Evolutionary conservation across 1,284 basidiomycete species (phyloP).

Genomic region (Austroboletus olivaceoglutinosus): DNA sequence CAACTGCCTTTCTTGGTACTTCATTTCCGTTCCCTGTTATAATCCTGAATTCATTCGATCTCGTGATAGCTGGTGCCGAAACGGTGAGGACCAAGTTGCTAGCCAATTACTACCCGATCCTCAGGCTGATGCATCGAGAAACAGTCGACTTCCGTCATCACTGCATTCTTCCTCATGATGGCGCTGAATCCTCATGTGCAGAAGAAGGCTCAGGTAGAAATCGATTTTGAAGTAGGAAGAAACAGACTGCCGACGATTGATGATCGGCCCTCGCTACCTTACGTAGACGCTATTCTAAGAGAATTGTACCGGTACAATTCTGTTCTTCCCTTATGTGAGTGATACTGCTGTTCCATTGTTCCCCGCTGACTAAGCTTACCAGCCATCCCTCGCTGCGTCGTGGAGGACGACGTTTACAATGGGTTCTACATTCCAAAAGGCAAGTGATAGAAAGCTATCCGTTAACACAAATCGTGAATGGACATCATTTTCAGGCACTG

Average conservation of each 20-base stretch:
- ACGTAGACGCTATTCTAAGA: constrained; percentile 33
- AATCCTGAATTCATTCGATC: constrained; percentile 1
- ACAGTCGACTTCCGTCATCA: constrained; percentile 23
- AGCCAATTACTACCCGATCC: neutral
- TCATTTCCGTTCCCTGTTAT: neutral
- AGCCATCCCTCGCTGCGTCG: constrained; percentile 22
- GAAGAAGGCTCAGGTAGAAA: constrained; percentile 28
- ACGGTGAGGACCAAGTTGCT: constrained; percentile 15
- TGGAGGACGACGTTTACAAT: constrained; percentile 24
- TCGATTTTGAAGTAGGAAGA: constrained; percentile 30
- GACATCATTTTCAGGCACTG: too few relatives aligned
- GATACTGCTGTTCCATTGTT: neutral
- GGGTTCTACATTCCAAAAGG: constrained; percentile 26
- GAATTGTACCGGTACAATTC: constrained; percentile 6
- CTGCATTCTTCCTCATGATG: constrained; percentile 36
- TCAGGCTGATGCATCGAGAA: neutral
- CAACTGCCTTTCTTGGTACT: constrained; percentile 23
- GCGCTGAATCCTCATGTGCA: constrained; percentile 30
- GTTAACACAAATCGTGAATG: too few relatives aligned
- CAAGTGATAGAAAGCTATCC: constrained; percentile 12
- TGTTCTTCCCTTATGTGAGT: constrained; percentile 7
- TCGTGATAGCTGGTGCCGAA: constrained; percentile 19
- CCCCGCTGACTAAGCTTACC: too few relatives aligned
- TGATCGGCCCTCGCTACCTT: constrained; percentile 30
- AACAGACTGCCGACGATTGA: constrained; percentile 31